Base-by-base conservation (phyloP, 768 basidiomycete genomes). In the Collybia mongolica region DNA sequence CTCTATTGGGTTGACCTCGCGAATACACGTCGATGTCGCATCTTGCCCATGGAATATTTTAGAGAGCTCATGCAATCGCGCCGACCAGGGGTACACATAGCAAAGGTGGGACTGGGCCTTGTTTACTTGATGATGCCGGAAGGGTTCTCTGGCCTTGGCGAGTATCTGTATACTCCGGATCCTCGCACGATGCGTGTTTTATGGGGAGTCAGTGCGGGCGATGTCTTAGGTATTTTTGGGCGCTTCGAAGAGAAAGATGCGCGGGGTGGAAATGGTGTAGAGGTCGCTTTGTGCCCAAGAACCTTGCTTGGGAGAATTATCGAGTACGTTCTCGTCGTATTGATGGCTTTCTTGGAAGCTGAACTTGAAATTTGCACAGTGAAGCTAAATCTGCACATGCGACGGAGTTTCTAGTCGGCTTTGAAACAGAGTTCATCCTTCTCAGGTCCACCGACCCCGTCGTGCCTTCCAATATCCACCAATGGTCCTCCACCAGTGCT, bases 361-460 rank as follows among this genome's bases (percentile, higher is more conserved):
- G 29, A 20, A 24, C 44, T 28, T 44, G 9, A 57, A 51, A 20
- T 2, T 38, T 44, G 24, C 9, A 1, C n/a, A 73, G 71, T 18
- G 58, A 68, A 49, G 68, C 72, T 1, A 60, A 64, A 49, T 44
- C 43, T 2, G 54, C 58, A 2, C 64, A 61, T 6, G 54, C 80
- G 6, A 32, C 32, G 3, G 65, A 75, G 2, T 88, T 86, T 60
- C 73, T 88, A 36, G 72, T 86, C 35, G 88, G 88, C 3, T 74
- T 84, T 48, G 88, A 90, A 67, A 75, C 74, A 1, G 88, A 90
- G 60, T 87, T 90, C 52, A 80, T 82, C 44, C 76, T 90, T 9
- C 72, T 90, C 18, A 77, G 74, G 48, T 74, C 73, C 0, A 77
- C 72, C 0, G 50, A 66, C 6, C 82, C 83, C 0, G 60, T 80